Conservation (phyloP, 305 asterid species). For the Lippia alba region DNA sequence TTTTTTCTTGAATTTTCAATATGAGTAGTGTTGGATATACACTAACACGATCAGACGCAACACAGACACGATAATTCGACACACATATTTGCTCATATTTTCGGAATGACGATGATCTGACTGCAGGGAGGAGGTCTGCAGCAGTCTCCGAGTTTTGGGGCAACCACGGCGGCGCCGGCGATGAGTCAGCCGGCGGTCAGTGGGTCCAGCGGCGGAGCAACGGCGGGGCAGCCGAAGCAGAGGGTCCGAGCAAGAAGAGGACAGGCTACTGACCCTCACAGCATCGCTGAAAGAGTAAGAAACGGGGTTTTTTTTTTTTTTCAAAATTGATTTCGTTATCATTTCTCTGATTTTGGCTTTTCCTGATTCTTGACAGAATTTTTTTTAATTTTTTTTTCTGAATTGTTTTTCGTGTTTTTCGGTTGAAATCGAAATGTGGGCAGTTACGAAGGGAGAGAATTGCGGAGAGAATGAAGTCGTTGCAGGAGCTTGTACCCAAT, state of each 20-base stretch:
- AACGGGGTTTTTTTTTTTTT: conserved; percentile 14
- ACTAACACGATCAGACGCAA: too few relatives aligned
- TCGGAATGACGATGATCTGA: neutral
- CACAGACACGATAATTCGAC: too few relatives aligned
- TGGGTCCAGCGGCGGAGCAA: conserved; percentile 56
- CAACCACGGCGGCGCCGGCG: conserved; percentile 36
- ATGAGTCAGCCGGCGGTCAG: conserved; percentile 52
- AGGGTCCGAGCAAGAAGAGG: conserved; percentile 93
- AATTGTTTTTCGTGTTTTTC: neutral
- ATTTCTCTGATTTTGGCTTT: conserved; percentile 12
- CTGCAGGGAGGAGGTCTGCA: conserved; percentile 48
- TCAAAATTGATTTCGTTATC: conserved; percentile 21
- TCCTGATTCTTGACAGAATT: conserved; percentile 5
- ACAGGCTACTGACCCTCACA: conserved; percentile 98
- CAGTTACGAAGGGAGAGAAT: conserved; percentile 97
- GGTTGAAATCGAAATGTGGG: conserved; percentile 34
- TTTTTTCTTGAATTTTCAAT: too few relatives aligned
- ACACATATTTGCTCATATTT: neutral
- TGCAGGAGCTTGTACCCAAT: conserved; percentile 92
- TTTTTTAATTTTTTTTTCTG: conserved; percentile 8
- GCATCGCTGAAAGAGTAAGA: conserved; percentile 95
- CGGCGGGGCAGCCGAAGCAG: conserved; percentile 73
- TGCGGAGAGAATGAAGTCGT: conserved; percentile 91
- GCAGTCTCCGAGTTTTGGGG: conserved; percentile 50
- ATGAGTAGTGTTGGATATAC: too few relatives aligned